Evolutionary conservation across 805 yeast genomes (phyloP), one percentile per base, ranked within the genome.

Genomic region (Yarrowia sp.): DNA sequence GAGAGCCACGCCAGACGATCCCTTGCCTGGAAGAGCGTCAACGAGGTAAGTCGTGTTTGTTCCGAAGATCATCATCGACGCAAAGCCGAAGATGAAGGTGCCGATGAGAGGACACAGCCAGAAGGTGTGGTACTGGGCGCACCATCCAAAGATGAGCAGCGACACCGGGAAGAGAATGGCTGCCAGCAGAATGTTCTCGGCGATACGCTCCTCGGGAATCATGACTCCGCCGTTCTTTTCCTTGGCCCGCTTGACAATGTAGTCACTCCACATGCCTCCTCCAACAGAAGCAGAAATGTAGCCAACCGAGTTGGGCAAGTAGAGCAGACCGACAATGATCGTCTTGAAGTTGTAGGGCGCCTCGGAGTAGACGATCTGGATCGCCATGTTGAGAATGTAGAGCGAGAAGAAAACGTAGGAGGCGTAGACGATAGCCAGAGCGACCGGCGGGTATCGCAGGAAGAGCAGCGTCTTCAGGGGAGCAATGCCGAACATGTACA

Each of bases 1-100:
- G 56, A 90, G 72, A 0, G 96, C 96, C 53, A 90, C 88, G 0
- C 96, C 96, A 0, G 96, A 87, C 13, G 96, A 92, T 41, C 96
- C 96, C 68, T 85, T 80, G 0, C 96, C 96, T 0, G 97, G 96
- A 46, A 90, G 77, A 1, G 90, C 83, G 69, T 90, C 97, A 1
- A 90, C 91, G 62, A 90, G 74, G 69, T 89, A 90, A 0, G 96
- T 89, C 2, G 86, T 82, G 0, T 90, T 86, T 8, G 89, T 83
- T 3, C 96, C 94, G 66, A 89, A 88, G 3, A 88, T 83, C 73
- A 89, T 82, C 94, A 90, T 87, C 32, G 89, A 84, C 0, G 93
- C 88, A 69, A 86, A 84, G 0, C 97, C 97, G 72, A 86, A 88
- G 6, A 88, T 63, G 0, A 92, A 89, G 4, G 94, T 86, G 0